Evolutionary conservation across 352 stramenopile species (phyloP).

Genomic region (Blastocystis sp.): DNA sequence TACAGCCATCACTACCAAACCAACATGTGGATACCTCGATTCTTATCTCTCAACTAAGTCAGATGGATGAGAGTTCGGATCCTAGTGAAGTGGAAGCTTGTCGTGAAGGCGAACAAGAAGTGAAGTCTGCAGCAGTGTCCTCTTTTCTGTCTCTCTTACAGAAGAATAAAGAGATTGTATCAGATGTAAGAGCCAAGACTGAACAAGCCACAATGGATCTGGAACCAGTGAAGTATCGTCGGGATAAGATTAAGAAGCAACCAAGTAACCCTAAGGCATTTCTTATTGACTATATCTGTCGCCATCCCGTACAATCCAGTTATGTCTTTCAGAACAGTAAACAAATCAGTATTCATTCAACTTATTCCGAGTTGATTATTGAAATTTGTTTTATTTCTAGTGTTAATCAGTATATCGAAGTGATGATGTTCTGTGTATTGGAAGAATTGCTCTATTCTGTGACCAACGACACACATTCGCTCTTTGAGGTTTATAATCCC

Average conservation of each 20-base stretch:
- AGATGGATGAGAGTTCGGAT: constrained; percentile 17
- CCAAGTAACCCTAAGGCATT: not conserved
- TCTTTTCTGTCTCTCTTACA: constrained; percentile 34
- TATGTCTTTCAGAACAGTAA: constrained; percentile 20
- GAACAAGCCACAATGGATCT: not conserved
- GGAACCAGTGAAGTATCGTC: not conserved
- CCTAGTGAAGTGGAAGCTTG: not conserved
- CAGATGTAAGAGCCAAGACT: not conserved
- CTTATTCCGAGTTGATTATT: not conserved
- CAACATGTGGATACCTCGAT: not conserved
- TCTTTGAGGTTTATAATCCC: not conserved
- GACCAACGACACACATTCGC: not conserved
- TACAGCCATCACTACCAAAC: not conserved
- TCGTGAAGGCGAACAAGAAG: constrained; percentile 23
- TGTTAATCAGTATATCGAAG: not conserved
- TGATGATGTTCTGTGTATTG: constrained; percentile 15
- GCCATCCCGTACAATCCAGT: not conserved
- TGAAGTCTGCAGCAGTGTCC: not conserved
- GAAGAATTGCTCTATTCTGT: not conserved
- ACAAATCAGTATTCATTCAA: not conserved
- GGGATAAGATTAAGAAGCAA: not conserved
- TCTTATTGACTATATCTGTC: constrained; percentile 1
- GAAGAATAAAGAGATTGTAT: constrained; percentile 16
- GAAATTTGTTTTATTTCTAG: not conserved
- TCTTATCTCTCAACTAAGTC: constrained; percentile 19